Base-by-base conservation (phyloP, 202 grass and related monocot species). In the Panicum virgatum region DNA sequence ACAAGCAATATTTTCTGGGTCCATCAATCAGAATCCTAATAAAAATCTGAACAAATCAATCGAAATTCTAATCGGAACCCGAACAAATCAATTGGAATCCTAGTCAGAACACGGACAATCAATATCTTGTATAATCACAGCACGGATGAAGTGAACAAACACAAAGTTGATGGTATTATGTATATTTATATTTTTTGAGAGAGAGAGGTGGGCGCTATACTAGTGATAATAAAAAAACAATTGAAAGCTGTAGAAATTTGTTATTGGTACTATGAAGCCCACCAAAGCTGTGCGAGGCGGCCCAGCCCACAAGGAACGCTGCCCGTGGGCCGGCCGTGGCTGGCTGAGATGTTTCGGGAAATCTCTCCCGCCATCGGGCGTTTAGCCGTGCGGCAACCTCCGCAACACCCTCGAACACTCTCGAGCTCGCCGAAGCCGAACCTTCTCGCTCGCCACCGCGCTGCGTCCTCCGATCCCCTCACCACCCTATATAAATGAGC, bases 401-500 rank as follows among this genome's bases (percentile, higher is more conserved):
- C 12, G 42, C 59, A 50, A 82, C 37, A 27, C 50, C 34, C 89
- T 46, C 51, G 89, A 91, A 82, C 2, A 27, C 45, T 88, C 80
- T 51, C 71, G 65, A 63, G 69, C 71, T 58, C 78, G 65, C 72
- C 48, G 91, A 97, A 92, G 65, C 72, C 48, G 91, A 97, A 92
- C 85, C 64, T 94, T 97, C 94, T 88, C 54, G 89, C 57, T 25
- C 46, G 45, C 64, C 88, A 50, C 76, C 57, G 51, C 80, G 16
- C 83, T 74, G 9, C 87, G 10, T 54, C 50, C 58, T 39, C 60
- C 48, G 10, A 11, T 38, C 36, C 40, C 6, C 18, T 53, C 6
- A 11, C 12, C 27, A 34, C 19, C 39, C 48, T 92, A 88, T 92
- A 88, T 97, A 94, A 82, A 90, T 67, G 0, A 1, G 3, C 12